Percentiles rank a stretch among this genome's conserved stretches.
phyloP scores from a whole-genome alignment of 2,329 filamentous ascomycete genomes.

The Lomentospora prolificans region DNA sequence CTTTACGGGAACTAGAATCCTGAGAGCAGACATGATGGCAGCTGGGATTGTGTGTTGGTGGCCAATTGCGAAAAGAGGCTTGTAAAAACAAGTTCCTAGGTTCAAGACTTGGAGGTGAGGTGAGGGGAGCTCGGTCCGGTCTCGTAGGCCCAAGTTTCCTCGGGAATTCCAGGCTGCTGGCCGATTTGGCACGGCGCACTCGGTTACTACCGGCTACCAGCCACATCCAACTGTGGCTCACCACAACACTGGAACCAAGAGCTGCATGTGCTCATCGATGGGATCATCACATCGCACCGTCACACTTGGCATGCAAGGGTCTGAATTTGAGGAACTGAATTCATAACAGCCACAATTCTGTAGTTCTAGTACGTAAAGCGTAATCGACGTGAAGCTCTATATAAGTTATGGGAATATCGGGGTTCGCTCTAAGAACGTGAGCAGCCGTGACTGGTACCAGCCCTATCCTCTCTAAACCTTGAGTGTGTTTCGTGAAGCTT shows the following conservation, averaged over 20 bases:
- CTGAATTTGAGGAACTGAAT: too few species aligned
- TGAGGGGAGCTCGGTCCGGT: conserved; percentile 5
- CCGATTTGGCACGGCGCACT: background rate
- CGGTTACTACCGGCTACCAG: conserved; percentile 7
- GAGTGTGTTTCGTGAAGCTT: background rate
- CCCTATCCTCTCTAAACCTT: background rate
- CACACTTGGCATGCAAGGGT: too few species aligned
- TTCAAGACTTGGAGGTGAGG: background rate
- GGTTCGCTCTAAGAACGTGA: background rate
- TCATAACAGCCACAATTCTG: too few species aligned
- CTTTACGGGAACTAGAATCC: conserved; percentile 74
- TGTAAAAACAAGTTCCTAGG: background rate
- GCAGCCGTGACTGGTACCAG: background rate
- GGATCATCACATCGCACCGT: too few species aligned
- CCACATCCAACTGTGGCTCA: conserved; percentile 3
- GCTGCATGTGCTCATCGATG: too few species aligned
- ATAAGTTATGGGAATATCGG: too few species aligned
- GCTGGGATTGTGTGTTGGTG: conserved; percentile 10
- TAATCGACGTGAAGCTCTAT: too few species aligned
- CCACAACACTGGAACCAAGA: too few species aligned
- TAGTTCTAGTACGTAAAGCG: too few species aligned
- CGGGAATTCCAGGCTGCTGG: background rate
- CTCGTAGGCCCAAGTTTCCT: background rate
- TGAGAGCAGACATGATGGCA: conserved; percentile 49
- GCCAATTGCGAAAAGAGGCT: background rate